Evolutionary conservation across 345 rosid species (phyloP).

Genomic region (Isatis tinctoria): DNA sequence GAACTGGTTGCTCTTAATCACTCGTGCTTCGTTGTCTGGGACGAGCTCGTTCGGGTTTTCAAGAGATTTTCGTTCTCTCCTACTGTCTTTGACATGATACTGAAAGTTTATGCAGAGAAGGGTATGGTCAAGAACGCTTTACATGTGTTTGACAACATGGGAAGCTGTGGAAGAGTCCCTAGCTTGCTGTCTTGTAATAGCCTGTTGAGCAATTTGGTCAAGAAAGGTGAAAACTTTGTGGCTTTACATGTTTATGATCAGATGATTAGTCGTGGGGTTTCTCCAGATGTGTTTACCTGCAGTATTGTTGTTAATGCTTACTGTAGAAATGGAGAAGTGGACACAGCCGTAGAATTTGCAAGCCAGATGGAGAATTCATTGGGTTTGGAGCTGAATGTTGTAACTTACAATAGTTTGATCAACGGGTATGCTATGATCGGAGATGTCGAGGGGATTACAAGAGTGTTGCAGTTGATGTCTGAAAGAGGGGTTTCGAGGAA

Average conservation of each 20-base stretch:
- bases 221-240: slow-evolving; percentile 39
- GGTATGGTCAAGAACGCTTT: slow-evolving; percentile 64
- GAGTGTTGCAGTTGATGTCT: slow-evolving; percentile 46
- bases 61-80: slow-evolving; percentile 58
- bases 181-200: slow-evolving; percentile 71
- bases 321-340: slow-evolving; percentile 52
- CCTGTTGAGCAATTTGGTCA: slow-evolving; percentile 64
- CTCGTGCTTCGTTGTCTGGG: slow-evolving; percentile 47
- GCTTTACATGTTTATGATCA: slow-evolving; percentile 70
- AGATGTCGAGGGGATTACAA: slow-evolving; percentile 48
- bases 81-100: slow-evolving; percentile 72
- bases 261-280: slow-evolving; percentile 54
- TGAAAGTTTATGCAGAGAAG: slow-evolving; percentile 63
- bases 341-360: slow-evolving; percentile 50
- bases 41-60: slow-evolving; percentile 52
- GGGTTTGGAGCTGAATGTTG: slow-evolving; percentile 63
- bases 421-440: slow-evolving; percentile 62
- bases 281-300: slow-evolving; percentile 72
- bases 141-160: slow-evolving; percentile 88
- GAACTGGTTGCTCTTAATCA: slow-evolving; percentile 46
- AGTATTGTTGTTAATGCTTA: slow-evolving; percentile 68
- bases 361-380: slow-evolving; percentile 38
- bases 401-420: slow-evolving; percentile 68
- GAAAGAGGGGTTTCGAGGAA: slow-evolving; percentile 47
- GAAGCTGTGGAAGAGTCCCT: slow-evolving; percentile 49